Base-by-base conservation (phyloP, 352 stramenopile genomes). In the Phytopythium chamaehyphon region DNA sequence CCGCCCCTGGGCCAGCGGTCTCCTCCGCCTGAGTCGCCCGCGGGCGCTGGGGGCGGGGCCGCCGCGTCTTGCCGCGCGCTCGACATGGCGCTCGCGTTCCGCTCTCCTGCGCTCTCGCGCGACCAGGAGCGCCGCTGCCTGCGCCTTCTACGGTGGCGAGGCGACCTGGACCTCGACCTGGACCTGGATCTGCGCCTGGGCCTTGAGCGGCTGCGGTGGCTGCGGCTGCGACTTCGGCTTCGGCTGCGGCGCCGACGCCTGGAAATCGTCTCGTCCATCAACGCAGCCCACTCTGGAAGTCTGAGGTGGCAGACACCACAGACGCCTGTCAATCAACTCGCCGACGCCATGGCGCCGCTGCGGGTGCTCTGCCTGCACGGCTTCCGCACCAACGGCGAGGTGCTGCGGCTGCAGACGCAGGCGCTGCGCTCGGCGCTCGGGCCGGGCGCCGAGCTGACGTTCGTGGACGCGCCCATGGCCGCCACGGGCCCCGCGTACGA, bases 301-400 rank as follows among this genome's bases (percentile, higher is more conserved):
- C n/a, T n/a, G n/a, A n/a, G n/a, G n/a, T n/a, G n/a, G n/a, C n/a
- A n/a, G n/a, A n/a, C n/a, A n/a, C n/a, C n/a, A n/a, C n/a, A n/a
- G n/a, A n/a, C n/a, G n/a, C n/a, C n/a, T n/a, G n/a, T n/a, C n/a
- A n/a, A n/a, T n/a, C n/a, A 28, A 23, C 21, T 18, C 19, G 19
- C 18, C n/a, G 19, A 12, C 9, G 28, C 45, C 18, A 74, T 71
- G 58, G 21, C 36, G 3, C 59, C 73, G 42, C 76, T 92, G 52
- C 82, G 82, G 19, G 73, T 90, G 59, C 64, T 92, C 31, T 92
- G 82, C 35, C 73, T 92, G 18, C 83, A 93, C 45, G 80, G 83
- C 18, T 93, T 76, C 76, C 76, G 83, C 49, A 93, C 83, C 16
- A 93, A 83, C 60, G 62, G 59, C n/a, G 59, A 51, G 37, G 76